phyloP scores from a whole-genome alignment of 2,329 filamentous ascomycete species.

The Pseudocercospora crystallina region DNA sequence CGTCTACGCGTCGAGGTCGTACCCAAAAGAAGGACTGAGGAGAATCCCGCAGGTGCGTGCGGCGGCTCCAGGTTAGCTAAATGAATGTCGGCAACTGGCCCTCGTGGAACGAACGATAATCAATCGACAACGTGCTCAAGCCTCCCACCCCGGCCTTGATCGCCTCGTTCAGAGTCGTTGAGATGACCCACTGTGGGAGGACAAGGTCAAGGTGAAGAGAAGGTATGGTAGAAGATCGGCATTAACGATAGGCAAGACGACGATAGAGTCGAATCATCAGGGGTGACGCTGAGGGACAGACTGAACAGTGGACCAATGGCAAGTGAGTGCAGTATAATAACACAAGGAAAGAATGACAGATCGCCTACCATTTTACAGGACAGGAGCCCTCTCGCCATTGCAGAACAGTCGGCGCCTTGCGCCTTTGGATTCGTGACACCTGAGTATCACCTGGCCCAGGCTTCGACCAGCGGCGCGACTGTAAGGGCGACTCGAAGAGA shows the following conservation, averaged over 20 bases:
- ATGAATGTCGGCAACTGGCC: slow-evolving; percentile 7
- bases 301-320: too few species aligned
- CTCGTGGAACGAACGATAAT: slow-evolving; percentile 6
- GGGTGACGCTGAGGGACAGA: not conserved
- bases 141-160: too few species aligned
- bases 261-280: slow-evolving; percentile 7
- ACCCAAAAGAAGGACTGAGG: slow-evolving; percentile 1
- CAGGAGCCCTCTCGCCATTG: too few species aligned
- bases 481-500: not conserved
- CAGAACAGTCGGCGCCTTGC: too few species aligned
- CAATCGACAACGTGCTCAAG: slow-evolving; percentile 12
- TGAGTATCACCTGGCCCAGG: not conserved
- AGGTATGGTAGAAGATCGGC: slow-evolving; percentile 12
- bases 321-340: not conserved
- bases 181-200: slow-evolving; percentile 3
- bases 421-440: too few species aligned
- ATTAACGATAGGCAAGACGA: slow-evolving; percentile 11
- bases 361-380: not conserved
- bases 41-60: not conserved
- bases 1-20: not conserved
- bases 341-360: slow-evolving; percentile 4
- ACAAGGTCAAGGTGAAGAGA: slow-evolving; percentile 6
- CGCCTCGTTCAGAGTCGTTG: too few species aligned
- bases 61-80: not conserved
- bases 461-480: too few species aligned